phyloP scores from a whole-genome alignment of 2,329 filamentous ascomycete genomes.

The Aspergillus flavus region DNA sequence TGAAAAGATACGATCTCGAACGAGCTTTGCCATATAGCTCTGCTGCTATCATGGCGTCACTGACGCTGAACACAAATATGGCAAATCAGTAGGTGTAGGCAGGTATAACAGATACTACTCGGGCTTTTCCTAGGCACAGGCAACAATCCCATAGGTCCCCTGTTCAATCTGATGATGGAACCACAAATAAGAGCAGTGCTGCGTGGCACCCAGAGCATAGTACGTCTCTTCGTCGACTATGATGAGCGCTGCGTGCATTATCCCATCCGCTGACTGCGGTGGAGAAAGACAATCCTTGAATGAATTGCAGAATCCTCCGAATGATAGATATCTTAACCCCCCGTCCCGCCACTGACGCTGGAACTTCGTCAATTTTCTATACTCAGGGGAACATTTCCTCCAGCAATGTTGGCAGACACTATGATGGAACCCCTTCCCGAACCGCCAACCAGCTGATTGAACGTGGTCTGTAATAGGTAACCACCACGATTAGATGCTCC shows the following conservation, averaged over 20 bases:
- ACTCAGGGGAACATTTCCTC: not conserved
- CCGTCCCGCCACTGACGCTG: not conserved
- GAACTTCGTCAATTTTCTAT: not conserved
- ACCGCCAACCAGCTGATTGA: not conserved
- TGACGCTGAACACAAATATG: not conserved
- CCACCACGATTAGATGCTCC: not conserved
- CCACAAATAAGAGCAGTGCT: not conserved
- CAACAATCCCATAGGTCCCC: not conserved
- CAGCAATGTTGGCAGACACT: not conserved
- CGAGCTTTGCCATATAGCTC: not conserved
- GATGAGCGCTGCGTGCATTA: not conserved
- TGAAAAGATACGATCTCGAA: not conserved
- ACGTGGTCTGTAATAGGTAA: not conserved
- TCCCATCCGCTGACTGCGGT: not conserved
- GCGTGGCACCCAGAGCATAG: not conserved
- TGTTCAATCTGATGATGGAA: not conserved
- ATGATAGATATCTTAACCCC: not conserved
- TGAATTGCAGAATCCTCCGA: not conserved
- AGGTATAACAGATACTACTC: not conserved
- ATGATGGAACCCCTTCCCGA: not conserved
- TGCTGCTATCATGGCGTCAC: not conserved
- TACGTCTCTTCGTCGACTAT: not conserved
- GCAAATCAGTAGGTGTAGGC: not conserved
- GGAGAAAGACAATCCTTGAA: not conserved
- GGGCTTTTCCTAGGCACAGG: not conserved